Evolutionary conservation across 345 rosid species (phyloP).

Genomic region (Brassica incana): DNA sequence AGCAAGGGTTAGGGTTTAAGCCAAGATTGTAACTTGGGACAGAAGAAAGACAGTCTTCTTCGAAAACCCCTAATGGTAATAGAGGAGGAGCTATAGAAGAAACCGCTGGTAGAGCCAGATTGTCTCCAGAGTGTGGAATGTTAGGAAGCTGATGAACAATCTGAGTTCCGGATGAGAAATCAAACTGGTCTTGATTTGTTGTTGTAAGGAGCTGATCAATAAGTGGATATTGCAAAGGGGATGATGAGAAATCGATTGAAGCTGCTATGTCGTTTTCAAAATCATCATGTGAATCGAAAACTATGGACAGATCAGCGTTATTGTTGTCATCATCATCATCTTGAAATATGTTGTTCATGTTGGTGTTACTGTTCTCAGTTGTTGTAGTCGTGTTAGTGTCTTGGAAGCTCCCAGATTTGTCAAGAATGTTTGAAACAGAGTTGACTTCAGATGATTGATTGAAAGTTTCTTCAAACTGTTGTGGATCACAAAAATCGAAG

Average conservation of each 20-base stretch:
- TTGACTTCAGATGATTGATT: conserved; percentile 61
- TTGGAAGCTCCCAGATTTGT: conserved; percentile 38
- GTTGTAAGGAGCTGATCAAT: conserved; percentile 42
- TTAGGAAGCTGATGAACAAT: conserved; percentile 36
- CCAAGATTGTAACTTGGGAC: conserved; percentile 62
- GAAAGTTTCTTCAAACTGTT: conserved; percentile 59
- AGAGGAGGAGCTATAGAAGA: conserved; percentile 30
- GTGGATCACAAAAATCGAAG: conserved; percentile 64
- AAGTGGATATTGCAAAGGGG: conserved; percentile 51
- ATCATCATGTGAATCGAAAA: conserved; percentile 69
- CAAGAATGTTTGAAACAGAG: conserved; percentile 48
- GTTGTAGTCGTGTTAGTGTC: conserved; percentile 46
- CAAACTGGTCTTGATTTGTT: conserved; percentile 55
- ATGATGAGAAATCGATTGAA: conserved; percentile 77
- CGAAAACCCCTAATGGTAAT: conserved; percentile 47
- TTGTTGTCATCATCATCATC: conserved; percentile 36
- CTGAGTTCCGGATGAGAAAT: conserved; percentile 51
- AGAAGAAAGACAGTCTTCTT: conserved; percentile 76
- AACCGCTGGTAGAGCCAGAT: conserved; percentile 13
- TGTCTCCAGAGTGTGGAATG: conserved; percentile 19
- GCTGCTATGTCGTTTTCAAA: conserved; percentile 76
- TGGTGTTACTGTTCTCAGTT: conserved; percentile 25
- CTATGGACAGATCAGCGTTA: conserved; percentile 45
- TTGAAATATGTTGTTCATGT: conserved; percentile 33
- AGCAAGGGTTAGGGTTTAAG: conserved; percentile 52